phyloP scores from a whole-genome alignment of 1,284 basidiomycete genomes.

The Ustilago sp. region DNA sequence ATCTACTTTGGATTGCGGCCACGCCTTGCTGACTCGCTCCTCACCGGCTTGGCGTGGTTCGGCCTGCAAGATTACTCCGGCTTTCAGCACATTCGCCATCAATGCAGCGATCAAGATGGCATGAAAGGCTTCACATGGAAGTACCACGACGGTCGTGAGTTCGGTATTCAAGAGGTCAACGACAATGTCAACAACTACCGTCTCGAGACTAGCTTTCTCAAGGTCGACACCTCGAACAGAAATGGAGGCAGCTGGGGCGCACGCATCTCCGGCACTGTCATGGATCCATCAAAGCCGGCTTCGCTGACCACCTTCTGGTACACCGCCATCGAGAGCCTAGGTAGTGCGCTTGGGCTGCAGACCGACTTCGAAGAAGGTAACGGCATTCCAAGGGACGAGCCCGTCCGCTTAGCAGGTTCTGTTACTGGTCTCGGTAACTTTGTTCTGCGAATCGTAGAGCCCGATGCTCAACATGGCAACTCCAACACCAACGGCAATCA shows the following conservation, averaged over 20 bases:
- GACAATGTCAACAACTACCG: constrained; percentile 85
- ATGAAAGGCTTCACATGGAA: constrained; percentile 87
- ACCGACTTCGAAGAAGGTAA: constrained; percentile 76
- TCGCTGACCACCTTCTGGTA: constrained; percentile 85
- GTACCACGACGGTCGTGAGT: constrained; percentile 84
- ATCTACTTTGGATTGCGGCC: constrained; percentile 92
- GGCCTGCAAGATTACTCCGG: constrained; percentile 47
- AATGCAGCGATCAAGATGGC: constrained; percentile 88
- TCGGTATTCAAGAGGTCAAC: constrained; percentile 84
- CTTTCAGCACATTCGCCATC: constrained; percentile 77
- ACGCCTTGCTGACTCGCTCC: constrained; percentile 82
- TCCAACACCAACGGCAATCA: constrained; percentile 72
- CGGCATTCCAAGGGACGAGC: constrained; percentile 72
- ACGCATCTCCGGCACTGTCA: constrained; percentile 83
- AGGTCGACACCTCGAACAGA: constrained; percentile 73
- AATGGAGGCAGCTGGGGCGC: constrained; percentile 82
- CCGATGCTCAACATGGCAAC: constrained; percentile 71
- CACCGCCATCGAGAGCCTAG: constrained; percentile 84
- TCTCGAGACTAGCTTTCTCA: constrained; percentile 85
- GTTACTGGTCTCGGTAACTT: constrained; percentile 85
- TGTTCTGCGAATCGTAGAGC: constrained; percentile 81
- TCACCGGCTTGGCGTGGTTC: constrained; percentile 89
- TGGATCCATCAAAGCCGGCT: constrained; percentile 74
- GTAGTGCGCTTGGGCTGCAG: constrained; percentile 77
- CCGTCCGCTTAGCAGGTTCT: constrained; percentile 78